phyloP scores from a whole-genome alignment of 192 early-diverging fungal species.

The Coemansia guatemalensis region DNA sequence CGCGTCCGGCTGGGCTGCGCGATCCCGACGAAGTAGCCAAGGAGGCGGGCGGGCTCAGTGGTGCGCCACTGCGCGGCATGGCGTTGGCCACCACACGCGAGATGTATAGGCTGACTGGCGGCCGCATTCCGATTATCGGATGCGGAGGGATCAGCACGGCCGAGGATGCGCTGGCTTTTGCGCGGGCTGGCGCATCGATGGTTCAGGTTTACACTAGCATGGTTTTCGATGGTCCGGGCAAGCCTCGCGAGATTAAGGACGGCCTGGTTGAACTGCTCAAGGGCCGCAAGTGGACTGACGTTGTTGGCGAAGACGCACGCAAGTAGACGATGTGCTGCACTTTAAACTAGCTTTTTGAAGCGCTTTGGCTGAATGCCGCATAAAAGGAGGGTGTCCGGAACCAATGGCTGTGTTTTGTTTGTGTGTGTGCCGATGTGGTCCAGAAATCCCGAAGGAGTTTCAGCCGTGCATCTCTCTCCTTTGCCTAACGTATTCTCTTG shows the following conservation, averaged over 20 bases:
- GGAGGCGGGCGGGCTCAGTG: slow-evolving; percentile 84
- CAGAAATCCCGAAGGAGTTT: background rate
- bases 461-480: background rate
- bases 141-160: slow-evolving; percentile 82
- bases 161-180: slow-evolving; percentile 77
- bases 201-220: slow-evolving; percentile 84
- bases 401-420: no score
- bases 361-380: background rate
- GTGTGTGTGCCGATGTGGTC: no score
- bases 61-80: slow-evolving; percentile 69
- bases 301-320: slow-evolving; percentile 50
- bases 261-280: slow-evolving; percentile 66
- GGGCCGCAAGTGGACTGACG: slow-evolving; percentile 69
- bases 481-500: no score
- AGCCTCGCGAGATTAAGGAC: slow-evolving; percentile 77
- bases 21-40: slow-evolving; percentile 35
- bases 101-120: slow-evolving; percentile 75
- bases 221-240: slow-evolving; percentile 74
- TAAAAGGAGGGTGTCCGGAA: no score
- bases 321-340: background rate
- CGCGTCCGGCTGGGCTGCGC: slow-evolving; percentile 62
- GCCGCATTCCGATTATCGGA: slow-evolving; percentile 77
- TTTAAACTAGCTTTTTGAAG: background rate
- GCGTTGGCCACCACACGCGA: slow-evolving; percentile 69
- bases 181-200: slow-evolving; percentile 75